Conservation (phyloP, 306 rosid genomes). For the Sesbania bispinosa region DNA sequence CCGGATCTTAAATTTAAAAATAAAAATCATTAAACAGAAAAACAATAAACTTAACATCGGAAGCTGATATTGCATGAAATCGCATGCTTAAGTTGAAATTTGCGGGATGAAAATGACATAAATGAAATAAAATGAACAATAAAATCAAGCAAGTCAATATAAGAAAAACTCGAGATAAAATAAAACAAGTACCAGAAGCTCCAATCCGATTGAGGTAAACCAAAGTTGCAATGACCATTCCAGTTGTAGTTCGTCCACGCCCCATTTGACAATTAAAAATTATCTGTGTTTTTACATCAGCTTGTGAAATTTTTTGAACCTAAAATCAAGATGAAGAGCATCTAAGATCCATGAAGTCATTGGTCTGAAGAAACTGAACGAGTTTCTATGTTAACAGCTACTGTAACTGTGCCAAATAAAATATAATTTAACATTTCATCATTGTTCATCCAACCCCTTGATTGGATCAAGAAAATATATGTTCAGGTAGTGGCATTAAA, state of each 20-base stretch:
- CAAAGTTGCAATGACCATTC: slow-evolving; percentile 95
- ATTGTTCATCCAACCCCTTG: slow-evolving; percentile 20
- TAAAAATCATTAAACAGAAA: not conserved
- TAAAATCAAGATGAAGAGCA: slow-evolving; percentile 40
- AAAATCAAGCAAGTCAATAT: slow-evolving; percentile 12
- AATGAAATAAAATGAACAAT: slow-evolving; percentile 4
- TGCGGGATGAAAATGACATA: not conserved
- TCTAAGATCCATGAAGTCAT: slow-evolving; percentile 20
- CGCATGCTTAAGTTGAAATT: not conserved
- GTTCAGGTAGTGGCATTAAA: not conserved
- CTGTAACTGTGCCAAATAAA: no score
- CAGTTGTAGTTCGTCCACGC: slow-evolving; percentile 91
- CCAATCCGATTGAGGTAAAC: slow-evolving; percentile 79
- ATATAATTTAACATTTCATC: no score
- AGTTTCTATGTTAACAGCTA: not conserved
- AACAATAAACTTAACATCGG: not conserved
- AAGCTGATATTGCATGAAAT: slow-evolving; percentile 2
- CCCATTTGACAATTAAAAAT: slow-evolving; percentile 98
- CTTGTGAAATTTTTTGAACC: slow-evolving; percentile 82
- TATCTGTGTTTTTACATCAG: slow-evolving; percentile 64
- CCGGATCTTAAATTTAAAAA: not conserved
- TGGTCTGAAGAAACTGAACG: not conserved
- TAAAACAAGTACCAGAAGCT: slow-evolving; percentile 56
- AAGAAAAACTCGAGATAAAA: not conserved
- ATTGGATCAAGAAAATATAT: slow-evolving; percentile 5